These are phyloP conservation scores for Passiflora organensis DNA, from an alignment of 345 rosid species.

Conservation along the genomic window DNA sequence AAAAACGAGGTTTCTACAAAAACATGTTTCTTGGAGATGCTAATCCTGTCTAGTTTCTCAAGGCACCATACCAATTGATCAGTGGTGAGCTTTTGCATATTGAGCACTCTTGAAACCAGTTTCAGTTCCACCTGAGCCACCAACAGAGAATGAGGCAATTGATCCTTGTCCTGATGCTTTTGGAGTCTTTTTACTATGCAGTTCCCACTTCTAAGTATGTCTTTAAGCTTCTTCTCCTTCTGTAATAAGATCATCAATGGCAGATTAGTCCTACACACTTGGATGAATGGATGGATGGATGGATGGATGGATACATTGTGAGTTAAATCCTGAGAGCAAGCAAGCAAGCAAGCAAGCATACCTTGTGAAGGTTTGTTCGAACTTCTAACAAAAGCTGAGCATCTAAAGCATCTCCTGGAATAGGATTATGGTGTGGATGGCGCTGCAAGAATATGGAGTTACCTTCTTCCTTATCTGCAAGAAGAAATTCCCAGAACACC, in stretches of 20 bases:
- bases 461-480: slow-evolving; percentile 43
- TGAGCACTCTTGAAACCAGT: slow-evolving; percentile 18
- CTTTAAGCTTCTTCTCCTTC: slow-evolving; percentile 14
- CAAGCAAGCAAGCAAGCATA: no score
- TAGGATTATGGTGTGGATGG: slow-evolving; percentile 34
- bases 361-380: slow-evolving; percentile 60
- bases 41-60: slow-evolving; percentile 20
- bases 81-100: slow-evolving; percentile 13
- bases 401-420: slow-evolving; percentile 43
- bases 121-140: slow-evolving; percentile 19
- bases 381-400: slow-evolving; percentile 43
- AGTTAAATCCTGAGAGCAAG: background rate
- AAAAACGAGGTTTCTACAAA: slow-evolving; percentile 18
- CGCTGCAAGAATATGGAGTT: slow-evolving; percentile 18
- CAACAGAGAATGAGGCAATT: slow-evolving; percentile 3
- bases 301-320: no score
- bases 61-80: slow-evolving; percentile 29
- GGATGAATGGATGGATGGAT: no score
- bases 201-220: slow-evolving; percentile 20
- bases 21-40: slow-evolving; percentile 11
- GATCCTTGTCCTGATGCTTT: slow-evolving; percentile 5
- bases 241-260: no score
- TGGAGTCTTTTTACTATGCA: slow-evolving; percentile 23
- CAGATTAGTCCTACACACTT: no score
- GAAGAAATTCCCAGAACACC: slow-evolving; percentile 58